These are phyloP conservation scores for Lepiota venenata DNA, from an alignment of 768 basidiomycete species.

Conservation along the genomic window DNA sequence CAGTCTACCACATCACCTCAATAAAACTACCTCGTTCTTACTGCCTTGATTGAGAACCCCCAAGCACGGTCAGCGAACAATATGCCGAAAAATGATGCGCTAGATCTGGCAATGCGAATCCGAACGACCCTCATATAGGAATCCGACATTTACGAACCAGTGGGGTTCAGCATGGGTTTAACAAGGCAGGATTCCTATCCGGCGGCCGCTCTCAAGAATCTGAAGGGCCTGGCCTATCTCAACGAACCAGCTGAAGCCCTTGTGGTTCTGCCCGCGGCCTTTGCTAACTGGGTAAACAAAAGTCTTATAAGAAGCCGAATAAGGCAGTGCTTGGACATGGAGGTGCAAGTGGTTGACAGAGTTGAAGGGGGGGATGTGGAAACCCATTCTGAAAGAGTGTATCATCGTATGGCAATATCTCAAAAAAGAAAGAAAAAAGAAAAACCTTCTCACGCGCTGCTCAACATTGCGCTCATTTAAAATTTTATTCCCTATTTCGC, in stretches of 20 bases:
- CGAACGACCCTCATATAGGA: background rate
- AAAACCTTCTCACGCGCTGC: slow-evolving; percentile 42
- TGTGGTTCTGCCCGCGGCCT: slow-evolving; percentile 39
- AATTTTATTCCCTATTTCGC: slow-evolving; percentile 45
- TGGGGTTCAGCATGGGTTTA: slow-evolving; percentile 18
- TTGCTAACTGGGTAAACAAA: slow-evolving; percentile 47
- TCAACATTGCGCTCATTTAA: slow-evolving; percentile 47
- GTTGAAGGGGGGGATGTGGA: slow-evolving; percentile 79
- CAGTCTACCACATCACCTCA: no score
- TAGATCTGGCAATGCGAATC: background rate
- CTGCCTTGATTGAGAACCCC: no score
- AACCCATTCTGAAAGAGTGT: slow-evolving; percentile 55
- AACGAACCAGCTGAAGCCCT: slow-evolving; percentile 74
- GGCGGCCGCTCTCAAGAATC: slow-evolving; percentile 53
- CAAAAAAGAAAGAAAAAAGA: background rate
- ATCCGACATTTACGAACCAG: background rate
- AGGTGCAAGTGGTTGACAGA: slow-evolving; percentile 73
- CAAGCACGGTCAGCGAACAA: no score
- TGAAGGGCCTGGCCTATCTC: slow-evolving; percentile 56
- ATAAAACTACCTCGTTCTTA: no score
- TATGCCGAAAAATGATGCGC: background rate
- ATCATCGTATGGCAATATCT: slow-evolving; percentile 10
- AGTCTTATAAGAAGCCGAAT: slow-evolving; percentile 34
- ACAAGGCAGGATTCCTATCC: slow-evolving; percentile 49
- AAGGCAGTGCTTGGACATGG: slow-evolving; percentile 70